phyloP scores from a whole-genome alignment of 768 basidiomycete genomes.

The Paxillus involutus region DNA sequence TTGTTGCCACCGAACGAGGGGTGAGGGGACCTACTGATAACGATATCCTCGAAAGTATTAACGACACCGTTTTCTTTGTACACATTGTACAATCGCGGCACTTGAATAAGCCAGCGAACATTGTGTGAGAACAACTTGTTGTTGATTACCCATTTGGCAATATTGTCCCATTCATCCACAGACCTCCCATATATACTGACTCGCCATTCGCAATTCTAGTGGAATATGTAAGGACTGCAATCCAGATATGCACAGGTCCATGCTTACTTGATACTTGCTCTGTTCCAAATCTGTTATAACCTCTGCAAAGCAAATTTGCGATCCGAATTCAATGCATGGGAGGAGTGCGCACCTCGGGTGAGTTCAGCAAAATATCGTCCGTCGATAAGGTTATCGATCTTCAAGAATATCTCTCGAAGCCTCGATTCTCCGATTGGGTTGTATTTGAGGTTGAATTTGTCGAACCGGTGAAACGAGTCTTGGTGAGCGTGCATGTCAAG shows the following conservation, averaged over 20 bases:
- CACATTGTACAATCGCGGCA: conserved; percentile 92
- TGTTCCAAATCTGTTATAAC: conserved; percentile 97
- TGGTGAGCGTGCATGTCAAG: conserved; percentile 99
- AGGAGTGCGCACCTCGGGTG: conserved; percentile 64
- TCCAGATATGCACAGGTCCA: neutral
- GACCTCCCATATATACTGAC: conserved; percentile 92
- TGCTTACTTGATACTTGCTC: conserved; percentile 90
- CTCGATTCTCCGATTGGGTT: conserved; percentile 96
- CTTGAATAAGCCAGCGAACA: conserved; percentile 95
- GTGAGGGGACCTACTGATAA: conserved; percentile 64
- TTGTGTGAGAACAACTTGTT: conserved; percentile 96
- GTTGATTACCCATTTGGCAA: conserved; percentile 95
- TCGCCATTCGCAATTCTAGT: conserved; percentile 93
- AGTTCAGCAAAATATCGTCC: conserved; percentile 94
- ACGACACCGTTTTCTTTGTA: conserved; percentile 89
- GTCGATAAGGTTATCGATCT: conserved; percentile 93
- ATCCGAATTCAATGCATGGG: neutral
- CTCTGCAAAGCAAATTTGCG: conserved; percentile 49
- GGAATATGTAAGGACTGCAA: neutral
- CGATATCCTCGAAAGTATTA: conserved; percentile 86
- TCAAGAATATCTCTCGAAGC: conserved; percentile 94
- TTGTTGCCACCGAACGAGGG: neutral
- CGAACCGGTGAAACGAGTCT: conserved; percentile 97
- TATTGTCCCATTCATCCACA: conserved; percentile 91
- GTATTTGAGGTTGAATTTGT: conserved; percentile 97